Percentiles rank a stretch among this genome's conserved stretches.
These are phyloP conservation scores for Pythium dissimile DNA, from an alignment of 352 stramenopile genomes.

Conservation along the genomic window DNA sequence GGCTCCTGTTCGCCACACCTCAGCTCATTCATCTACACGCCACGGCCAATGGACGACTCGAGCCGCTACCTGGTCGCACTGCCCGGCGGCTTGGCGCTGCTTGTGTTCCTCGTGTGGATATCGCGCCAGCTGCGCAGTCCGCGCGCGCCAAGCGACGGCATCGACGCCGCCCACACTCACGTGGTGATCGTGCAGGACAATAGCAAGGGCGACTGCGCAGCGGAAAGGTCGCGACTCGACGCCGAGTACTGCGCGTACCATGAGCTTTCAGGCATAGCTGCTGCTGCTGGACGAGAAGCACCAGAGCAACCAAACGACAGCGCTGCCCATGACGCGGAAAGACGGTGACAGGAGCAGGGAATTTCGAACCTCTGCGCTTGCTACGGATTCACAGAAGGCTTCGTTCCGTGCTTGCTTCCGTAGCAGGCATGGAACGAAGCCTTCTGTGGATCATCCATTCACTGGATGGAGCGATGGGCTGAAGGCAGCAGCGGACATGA, in stretches of 20 bases:
- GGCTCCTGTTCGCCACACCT: no score
- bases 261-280: not conserved
- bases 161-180: not conserved
- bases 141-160: not conserved
- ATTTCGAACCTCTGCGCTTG: no score
- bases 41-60: slow-evolving; percentile 6
- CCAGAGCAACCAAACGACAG: not conserved
- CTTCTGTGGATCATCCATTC: no score
- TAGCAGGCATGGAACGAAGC: no score
- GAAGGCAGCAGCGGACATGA: not conserved
- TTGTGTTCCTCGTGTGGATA: slow-evolving; percentile 18
- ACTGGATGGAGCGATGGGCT: no score
- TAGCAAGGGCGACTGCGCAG: not conserved
- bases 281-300: not conserved
- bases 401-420: not conserved
- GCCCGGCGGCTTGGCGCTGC: slow-evolving; percentile 12
- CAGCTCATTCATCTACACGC: no score
- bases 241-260: not conserved
- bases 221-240: not conserved
- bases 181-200: slow-evolving; percentile 17
- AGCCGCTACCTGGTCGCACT: slow-evolving; percentile 8
- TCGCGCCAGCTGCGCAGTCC: not conserved
- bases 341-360: no score
- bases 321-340: no score
- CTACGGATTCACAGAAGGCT: no score